Base-by-base conservation (phyloP, 2,329 filamentous ascomycete genomes). In the Scytalidium lignicola region DNA sequence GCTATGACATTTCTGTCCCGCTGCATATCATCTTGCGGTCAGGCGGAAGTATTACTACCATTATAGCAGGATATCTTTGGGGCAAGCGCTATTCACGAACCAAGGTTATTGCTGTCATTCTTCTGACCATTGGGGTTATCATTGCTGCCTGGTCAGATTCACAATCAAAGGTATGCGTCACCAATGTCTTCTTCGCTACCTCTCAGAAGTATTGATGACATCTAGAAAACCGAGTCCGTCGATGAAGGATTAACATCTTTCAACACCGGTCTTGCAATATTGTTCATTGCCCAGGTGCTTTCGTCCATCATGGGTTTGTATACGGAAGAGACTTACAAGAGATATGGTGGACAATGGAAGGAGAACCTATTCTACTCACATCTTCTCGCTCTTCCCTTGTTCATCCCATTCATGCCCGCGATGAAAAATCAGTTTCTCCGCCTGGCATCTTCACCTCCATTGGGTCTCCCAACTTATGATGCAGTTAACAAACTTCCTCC, bases 291-390 rank as follows among this genome's bases (percentile, higher is more conserved):
- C 1, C 93, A 99, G 69, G 70, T 95, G 3, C 78, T 97, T 19
- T 95, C 90, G 7, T 90, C 93, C 19, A 86, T 91, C 62, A 96
- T 97, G 86, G 93, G 93, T 3, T 79, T 96, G 23, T 97, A 96
- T 66, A 92, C 92, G 0, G 91, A 99, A 66, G 83, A 90, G 57
- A 89, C 91, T 1, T 99, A 97, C 71, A 79, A 79, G 51, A 79
- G 78, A 49, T 90, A 96, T 67, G 90, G 91, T 5, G 87, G 88
- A 23, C 86, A 93, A 66, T 97, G 93, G 90, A 87, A 86, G 59
- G 93, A 97, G 67, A 96, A 96, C 57, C 77, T 99, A 12, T 97
- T 99, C 72, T 99, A 97, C 72, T 95, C 88, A 1, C 83, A 87
- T 57, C 66, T 89, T 7, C 74, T 92, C 19, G 88, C 86, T 1